Evolutionary conservation across 2,329 filamentous ascomycete genomes (phyloP).

Genomic region (Fusarium sp.): DNA sequence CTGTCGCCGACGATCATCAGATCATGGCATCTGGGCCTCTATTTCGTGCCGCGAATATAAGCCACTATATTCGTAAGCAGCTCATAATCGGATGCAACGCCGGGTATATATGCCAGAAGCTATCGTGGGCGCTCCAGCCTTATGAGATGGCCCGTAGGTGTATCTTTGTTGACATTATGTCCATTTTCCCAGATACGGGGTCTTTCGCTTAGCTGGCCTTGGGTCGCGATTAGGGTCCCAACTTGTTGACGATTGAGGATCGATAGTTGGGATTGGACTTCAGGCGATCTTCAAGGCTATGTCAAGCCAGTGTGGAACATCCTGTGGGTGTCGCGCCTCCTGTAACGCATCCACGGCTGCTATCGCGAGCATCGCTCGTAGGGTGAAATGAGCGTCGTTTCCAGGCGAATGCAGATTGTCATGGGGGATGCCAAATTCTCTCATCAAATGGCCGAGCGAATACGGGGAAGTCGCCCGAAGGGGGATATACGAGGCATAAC

Average conservation of each 20-base stretch:
- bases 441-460: slow-evolving; percentile 2
- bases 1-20: neutral
- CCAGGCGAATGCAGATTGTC: slow-evolving; percentile 37
- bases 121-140: too few relatives aligned
- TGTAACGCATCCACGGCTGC: slow-evolving; percentile 56
- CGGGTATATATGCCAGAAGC: neutral
- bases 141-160: neutral
- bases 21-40: neutral
- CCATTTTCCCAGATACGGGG: neutral
- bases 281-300: slow-evolving; percentile 25
- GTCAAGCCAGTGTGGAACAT: slow-evolving; percentile 16
- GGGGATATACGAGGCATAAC: slow-evolving; percentile 14
- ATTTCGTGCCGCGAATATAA: neutral
- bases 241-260: neutral
- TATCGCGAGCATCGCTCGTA: slow-evolving; percentile 55
- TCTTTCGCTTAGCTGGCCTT: neutral
- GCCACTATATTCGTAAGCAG: neutral
- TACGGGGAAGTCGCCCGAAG: neutral
- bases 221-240: too few relatives aligned
- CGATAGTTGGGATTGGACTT: slow-evolving; percentile 3
- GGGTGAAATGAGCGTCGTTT: slow-evolving; percentile 55
- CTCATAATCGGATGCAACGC: neutral
- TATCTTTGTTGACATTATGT: too few relatives aligned
- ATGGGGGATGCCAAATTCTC: slow-evolving; percentile 2
- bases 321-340: neutral